Evolutionary conservation across 352 stramenopile species (phyloP).

Genomic region (Pythium inflatum): DNA sequence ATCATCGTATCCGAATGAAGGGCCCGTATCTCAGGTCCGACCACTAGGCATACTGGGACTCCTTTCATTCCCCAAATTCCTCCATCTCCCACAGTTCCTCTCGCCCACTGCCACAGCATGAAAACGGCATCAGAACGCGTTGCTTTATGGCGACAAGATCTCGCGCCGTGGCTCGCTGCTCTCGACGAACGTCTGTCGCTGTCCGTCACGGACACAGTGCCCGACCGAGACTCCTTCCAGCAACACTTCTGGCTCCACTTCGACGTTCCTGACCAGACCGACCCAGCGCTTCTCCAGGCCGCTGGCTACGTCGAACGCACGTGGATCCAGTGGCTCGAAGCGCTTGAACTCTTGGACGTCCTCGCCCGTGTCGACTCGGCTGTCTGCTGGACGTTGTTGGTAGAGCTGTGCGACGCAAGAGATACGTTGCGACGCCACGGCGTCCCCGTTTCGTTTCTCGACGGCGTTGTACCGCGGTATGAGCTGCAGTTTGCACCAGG

Average conservation of each 20-base stretch:
- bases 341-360: conserved; percentile 6
- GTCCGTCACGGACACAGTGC: no score
- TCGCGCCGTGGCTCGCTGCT: no score
- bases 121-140: no score
- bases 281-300: background rate
- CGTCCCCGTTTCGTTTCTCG: background rate
- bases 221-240: background rate
- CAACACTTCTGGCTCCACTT: conserved; percentile 1
- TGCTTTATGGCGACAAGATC: no score
- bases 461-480: background rate
- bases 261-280: background rate
- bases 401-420: background rate
- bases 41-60: no score
- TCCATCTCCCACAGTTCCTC: no score
- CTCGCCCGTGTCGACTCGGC: conserved; percentile 4
- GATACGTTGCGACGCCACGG: background rate
- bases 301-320: background rate
- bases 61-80: no score
- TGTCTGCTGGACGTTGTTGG: background rate
- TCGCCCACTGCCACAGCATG: no score
- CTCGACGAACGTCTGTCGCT: no score
- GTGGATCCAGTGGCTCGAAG: conserved; percentile 1
- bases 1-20: no score
- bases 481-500: background rate
- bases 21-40: no score